Evolutionary conservation across 257 asterid genomes (phyloP), one percentile per base, ranked within the genome.

Genomic region (Plantago major): DNA sequence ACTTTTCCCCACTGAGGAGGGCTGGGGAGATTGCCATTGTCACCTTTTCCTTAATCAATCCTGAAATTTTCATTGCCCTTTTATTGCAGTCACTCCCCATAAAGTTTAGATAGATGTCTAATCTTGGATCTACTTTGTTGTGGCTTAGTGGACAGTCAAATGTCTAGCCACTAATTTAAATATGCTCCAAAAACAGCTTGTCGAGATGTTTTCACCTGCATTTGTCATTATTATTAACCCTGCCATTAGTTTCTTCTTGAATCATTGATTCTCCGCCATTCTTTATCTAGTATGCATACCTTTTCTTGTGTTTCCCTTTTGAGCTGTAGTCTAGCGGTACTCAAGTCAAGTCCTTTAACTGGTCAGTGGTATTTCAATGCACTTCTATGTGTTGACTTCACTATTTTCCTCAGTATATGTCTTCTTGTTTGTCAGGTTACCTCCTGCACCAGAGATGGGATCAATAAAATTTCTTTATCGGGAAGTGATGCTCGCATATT

Each of bases 401-500:
- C 16, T 45, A 44, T 46, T 66, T 54, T 66, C 50, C 71, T 80
- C 63, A 70, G 68, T 71, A 61, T 60, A 48, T 65, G 63, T 61
- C 66, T 58, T 56, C 47, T 73, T 58, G 57, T 72, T 78, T 78
- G 65, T 71, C 86, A 94, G 99, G 81, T 90, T 79, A 85, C 97
- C 60, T 72, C 83, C 45, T 89, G 84, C 82, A 85, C 87, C 74
- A 79, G 83, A 84, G 99, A 94, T 48, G 99, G 97, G 76, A 77
- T 85, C 71, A 90, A 94, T 77, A 90, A 82, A 75, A 82, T 94
- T 77, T 74, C 76, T 44, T 77, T 94, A 74, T 81, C 84, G 56
- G 95, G 96, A 69, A 82, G 86, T 53, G 99, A 94, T 84, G 83
- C 88, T 74, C 99, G 99, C 22, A 68, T 73, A 48, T 94, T 94